These are phyloP conservation scores for Heteromeles arbutifolia DNA, from an alignment of 306 rosid genomes.

Conservation along the genomic window DNA sequence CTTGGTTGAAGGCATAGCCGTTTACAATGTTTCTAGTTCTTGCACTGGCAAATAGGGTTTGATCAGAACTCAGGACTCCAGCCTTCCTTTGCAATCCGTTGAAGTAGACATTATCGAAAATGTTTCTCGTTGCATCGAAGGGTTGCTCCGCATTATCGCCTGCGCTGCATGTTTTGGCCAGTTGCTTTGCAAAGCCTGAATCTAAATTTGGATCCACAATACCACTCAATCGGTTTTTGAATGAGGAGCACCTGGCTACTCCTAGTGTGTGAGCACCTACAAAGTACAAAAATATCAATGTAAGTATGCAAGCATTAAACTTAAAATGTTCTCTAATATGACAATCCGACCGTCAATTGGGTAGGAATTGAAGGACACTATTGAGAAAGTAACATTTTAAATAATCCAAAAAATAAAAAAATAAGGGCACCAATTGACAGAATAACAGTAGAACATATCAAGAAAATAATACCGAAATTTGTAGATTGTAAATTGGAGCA, in stretches of 20 bases:
- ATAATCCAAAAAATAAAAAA: not conserved
- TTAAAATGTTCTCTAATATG: not conserved
- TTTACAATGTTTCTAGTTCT: conserved; percentile 43
- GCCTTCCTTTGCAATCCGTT: conserved; percentile 32
- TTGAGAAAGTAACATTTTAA: not conserved
- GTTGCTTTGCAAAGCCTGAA: conserved; percentile 44
- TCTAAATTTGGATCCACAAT: conserved; percentile 33
- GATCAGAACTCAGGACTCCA: conserved; percentile 64
- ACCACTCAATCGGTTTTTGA: conserved; percentile 41
- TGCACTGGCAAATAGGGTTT: conserved; percentile 41
- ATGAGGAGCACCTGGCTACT: conserved; percentile 67
- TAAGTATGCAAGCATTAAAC: not conserved
- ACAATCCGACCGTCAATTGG: not conserved
- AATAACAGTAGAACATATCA: not conserved
- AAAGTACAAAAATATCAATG: not conserved
- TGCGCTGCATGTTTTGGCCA: conserved; percentile 46
- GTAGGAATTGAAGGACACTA: not conserved
- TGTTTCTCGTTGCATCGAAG: conserved; percentile 48
- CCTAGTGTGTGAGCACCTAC: conserved; percentile 84
- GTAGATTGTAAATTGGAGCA: not conserved
- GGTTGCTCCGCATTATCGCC: conserved; percentile 62
- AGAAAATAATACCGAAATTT: not conserved
- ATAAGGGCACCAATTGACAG: not conserved
- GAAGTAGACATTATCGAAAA: conserved; percentile 61
- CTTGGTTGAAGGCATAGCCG: conserved; percentile 53